These are phyloP conservation scores for Suillus occidentalis DNA, from an alignment of 768 basidiomycete species.

Conservation along the genomic window DNA sequence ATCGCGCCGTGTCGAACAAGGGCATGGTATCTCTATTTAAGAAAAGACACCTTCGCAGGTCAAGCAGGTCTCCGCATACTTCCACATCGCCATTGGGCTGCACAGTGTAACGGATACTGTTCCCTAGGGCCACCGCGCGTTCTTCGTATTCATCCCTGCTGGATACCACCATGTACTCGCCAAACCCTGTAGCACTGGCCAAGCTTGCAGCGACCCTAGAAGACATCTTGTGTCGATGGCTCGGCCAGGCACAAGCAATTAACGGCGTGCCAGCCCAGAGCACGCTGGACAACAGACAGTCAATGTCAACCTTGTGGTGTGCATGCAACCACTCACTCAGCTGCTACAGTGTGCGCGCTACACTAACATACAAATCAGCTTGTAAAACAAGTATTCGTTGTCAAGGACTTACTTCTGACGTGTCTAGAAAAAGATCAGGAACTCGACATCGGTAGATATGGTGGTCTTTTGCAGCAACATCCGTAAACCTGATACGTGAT, in stretches of 20 bases:
- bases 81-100: constrained; percentile 15
- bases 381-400: neutral
- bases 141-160: constrained; percentile 45
- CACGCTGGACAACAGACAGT: constrained; percentile 32
- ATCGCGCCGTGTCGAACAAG: constrained; percentile 48
- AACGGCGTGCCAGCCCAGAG: constrained; percentile 54
- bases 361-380: constrained; percentile 32
- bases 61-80: constrained; percentile 36
- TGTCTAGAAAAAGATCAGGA: constrained; percentile 53
- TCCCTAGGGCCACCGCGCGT: constrained; percentile 43
- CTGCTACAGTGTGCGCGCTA: constrained; percentile 52
- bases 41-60: constrained; percentile 43
- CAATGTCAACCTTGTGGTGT: constrained; percentile 1
- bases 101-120: constrained; percentile 22
- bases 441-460: constrained; percentile 47
- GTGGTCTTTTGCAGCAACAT: constrained; percentile 45
- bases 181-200: constrained; percentile 47
- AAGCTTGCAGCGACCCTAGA: constrained; percentile 52
- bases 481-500: constrained; percentile 46
- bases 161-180: constrained; percentile 45
- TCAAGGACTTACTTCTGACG: constrained; percentile 40
- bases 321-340: constrained; percentile 38
- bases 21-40: constrained; percentile 41
- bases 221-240: constrained; percentile 48
- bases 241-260: constrained; percentile 45